phyloP scores from a whole-genome alignment of 148 eudicot species.

The Salicornia ramosissima region DNA sequence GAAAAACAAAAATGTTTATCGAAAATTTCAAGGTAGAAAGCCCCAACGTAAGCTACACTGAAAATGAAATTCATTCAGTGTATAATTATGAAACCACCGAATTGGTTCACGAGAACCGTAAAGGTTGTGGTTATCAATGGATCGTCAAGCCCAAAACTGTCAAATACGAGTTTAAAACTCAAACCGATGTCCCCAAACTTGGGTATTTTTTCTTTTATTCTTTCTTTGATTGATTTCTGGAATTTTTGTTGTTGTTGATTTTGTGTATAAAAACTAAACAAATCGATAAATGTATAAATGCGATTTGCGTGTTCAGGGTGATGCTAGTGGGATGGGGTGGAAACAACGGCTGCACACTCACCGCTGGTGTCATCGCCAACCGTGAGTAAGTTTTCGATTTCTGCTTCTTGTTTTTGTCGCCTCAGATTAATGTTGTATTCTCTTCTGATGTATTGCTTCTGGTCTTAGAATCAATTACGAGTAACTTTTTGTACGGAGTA shows the following conservation, averaged over 20 bases:
- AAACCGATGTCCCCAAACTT: conserved; percentile 73
- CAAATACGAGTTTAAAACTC: conserved; percentile 79
- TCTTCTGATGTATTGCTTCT: conserved; percentile 7
- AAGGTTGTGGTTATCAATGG: conserved; percentile 85
- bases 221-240: background rate
- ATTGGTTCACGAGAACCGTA: conserved; percentile 75
- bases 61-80: conserved; percentile 72
- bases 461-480: background rate
- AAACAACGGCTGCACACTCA: conserved; percentile 88
- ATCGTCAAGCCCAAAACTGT: conserved; percentile 83
- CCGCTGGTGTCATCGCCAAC: conserved; percentile 92
- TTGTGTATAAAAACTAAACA: background rate
- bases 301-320: conserved; percentile 44
- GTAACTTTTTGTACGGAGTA: too few relatives aligned
- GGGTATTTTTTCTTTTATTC: conserved; percentile 38
- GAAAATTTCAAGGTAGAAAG: conserved; percentile 87
- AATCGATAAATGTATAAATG: background rate
- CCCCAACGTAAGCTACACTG: conserved; percentile 79
- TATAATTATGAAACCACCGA: conserved; percentile 84
- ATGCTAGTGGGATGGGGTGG: conserved; percentile 99
- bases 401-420: background rate
- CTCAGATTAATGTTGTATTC: background rate
- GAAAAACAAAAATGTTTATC: conserved; percentile 56
- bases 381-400: conserved; percentile 61
- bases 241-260: too few relatives aligned